Evolutionary conservation across 2,329 filamentous ascomycete genomes (phyloP).

Genomic region (Colletotrichum siamense): DNA sequence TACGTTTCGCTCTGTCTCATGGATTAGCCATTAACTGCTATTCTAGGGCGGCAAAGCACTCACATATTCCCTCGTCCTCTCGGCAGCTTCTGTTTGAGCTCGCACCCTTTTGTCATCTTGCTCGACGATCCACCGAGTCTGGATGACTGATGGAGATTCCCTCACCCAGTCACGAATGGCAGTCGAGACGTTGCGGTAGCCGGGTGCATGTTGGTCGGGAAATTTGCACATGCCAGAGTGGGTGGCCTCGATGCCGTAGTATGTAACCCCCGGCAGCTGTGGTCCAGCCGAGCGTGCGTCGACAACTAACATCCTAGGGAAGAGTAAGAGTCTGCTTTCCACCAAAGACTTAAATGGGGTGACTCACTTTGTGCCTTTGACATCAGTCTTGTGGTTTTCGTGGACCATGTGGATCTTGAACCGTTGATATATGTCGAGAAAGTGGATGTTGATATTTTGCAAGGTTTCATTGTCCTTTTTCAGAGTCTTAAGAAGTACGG

Average conservation of each 20-base stretch:
- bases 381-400: constrained; percentile 73
- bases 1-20: neutral
- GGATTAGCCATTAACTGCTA: neutral
- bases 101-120: constrained; percentile 54
- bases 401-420: constrained; percentile 81
- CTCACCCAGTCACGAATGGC: constrained; percentile 57
- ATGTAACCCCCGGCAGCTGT: constrained; percentile 70
- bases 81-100: constrained; percentile 49
- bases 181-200: constrained; percentile 61
- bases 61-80: constrained; percentile 37
- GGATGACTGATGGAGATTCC: constrained; percentile 60
- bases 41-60: neutral
- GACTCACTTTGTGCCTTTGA: constrained; percentile 63
- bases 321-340: neutral
- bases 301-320: constrained; percentile 62
- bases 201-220: constrained; percentile 65
- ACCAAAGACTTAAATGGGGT: neutral
- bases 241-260: constrained; percentile 77
- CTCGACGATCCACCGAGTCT: constrained; percentile 65
- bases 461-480: constrained; percentile 76
- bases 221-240: constrained; percentile 79
- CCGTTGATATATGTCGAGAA: constrained; percentile 72
- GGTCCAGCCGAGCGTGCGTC: constrained; percentile 74
- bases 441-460: constrained; percentile 75
- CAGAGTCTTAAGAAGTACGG: constrained; percentile 72